phyloP scores from a whole-genome alignment of 2,329 filamentous ascomycete species.

The Neonectria ditissima region DNA sequence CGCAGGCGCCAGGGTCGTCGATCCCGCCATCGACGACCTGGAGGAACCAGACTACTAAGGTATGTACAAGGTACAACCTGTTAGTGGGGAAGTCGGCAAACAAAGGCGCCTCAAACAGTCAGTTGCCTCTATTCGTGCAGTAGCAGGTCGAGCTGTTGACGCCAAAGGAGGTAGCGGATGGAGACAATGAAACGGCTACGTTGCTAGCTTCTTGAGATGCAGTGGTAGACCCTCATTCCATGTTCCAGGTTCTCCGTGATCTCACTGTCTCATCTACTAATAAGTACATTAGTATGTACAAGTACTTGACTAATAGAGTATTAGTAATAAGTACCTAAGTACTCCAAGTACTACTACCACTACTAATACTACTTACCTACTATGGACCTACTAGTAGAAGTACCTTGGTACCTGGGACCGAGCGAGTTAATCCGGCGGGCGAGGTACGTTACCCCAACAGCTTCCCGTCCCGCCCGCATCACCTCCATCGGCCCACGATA shows the following conservation, averaged over 20 bases:
- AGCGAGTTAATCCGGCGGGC: slow-evolving; percentile 10
- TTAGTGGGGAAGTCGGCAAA: not conserved
- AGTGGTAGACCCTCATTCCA: not conserved
- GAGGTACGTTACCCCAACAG: slow-evolving; percentile 39
- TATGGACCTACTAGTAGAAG: too few species aligned
- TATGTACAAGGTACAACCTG: too few species aligned
- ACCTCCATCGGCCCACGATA: slow-evolving; percentile 30
- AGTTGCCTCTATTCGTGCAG: not conserved
- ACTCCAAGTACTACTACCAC: too few species aligned
- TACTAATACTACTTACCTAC: too few species aligned
- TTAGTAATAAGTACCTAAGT: too few species aligned
- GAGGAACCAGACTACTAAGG: not conserved
- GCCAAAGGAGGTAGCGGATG: not conserved
- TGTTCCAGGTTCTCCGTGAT: slow-evolving; percentile 4
- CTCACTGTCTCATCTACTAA: not conserved
- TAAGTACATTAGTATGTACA: too few species aligned
- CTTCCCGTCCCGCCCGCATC: slow-evolving; percentile 17
- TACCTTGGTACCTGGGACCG: not conserved
- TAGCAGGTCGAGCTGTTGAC: not conserved
- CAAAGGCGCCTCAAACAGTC: not conserved
- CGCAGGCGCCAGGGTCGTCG: not conserved
- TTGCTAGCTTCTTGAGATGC: not conserved
- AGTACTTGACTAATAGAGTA: too few species aligned
- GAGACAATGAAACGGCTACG: not conserved
- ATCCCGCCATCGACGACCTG: not conserved